phyloP scores from a whole-genome alignment of 306 rosid species.

The Malus fusca region DNA sequence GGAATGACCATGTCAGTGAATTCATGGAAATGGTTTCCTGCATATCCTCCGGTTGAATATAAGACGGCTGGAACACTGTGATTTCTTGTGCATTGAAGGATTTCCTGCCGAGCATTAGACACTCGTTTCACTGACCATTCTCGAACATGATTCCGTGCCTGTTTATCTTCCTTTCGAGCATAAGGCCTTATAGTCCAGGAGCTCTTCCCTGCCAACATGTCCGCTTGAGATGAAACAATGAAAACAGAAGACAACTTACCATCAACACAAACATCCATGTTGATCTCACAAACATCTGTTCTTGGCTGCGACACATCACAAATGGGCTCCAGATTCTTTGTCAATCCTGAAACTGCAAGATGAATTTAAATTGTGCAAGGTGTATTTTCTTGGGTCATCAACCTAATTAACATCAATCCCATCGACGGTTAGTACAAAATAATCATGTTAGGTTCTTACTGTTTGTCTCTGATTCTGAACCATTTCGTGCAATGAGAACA shows the following conservation, averaged over 20 bases:
- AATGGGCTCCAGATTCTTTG: slow-evolving; percentile 24
- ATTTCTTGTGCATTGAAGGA: slow-evolving; percentile 37
- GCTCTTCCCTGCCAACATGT: slow-evolving; percentile 7
- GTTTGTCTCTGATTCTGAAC: not conserved
- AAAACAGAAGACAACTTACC: slow-evolving; percentile 49
- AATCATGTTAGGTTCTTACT: not conserved
- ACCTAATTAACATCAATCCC: not conserved
- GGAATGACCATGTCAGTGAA: slow-evolving; percentile 70
- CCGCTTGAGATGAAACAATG: slow-evolving; percentile 22
- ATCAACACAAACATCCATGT: slow-evolving; percentile 39
- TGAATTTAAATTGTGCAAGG: not conserved
- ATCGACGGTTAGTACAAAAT: not conserved
- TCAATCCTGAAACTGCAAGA: slow-evolving; percentile 25
- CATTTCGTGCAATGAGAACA: not conserved
- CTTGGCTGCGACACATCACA: slow-evolving; percentile 42
- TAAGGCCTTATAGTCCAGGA: slow-evolving; percentile 66
- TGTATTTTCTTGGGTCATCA: too few species aligned
- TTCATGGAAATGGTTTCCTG: slow-evolving; percentile 86
- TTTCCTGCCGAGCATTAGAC: slow-evolving; percentile 3
- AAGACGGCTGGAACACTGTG: slow-evolving; percentile 61
- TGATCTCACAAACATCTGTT: slow-evolving; percentile 57
- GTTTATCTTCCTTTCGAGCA: slow-evolving; percentile 49
- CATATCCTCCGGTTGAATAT: slow-evolving; percentile 70
- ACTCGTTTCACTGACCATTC: slow-evolving; percentile 55
- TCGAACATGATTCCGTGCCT: slow-evolving; percentile 42